Base-by-base conservation (phyloP, 2,329 filamentous ascomycete species). In the Sporothrix protearum region DNA sequence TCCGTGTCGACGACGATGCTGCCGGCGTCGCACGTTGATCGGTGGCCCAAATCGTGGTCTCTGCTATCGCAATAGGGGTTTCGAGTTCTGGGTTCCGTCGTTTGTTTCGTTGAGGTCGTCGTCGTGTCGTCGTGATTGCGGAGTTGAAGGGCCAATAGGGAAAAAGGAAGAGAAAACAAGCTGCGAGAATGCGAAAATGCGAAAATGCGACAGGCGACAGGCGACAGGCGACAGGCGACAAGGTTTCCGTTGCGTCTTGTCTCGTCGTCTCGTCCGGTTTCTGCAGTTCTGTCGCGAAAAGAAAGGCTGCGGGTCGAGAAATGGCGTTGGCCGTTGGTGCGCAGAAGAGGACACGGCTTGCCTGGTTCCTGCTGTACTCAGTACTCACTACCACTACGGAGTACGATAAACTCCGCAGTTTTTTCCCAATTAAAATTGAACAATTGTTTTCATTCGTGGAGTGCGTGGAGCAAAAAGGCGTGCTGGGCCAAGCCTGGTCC, bases 281-380 rank as follows among this genome's bases (percentile, higher is more conserved):
- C 36, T 45, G 59, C 36, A 61, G 39, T 22, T 22, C 59, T 16
- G 51, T 49, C 63, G 70, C 61, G 68, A 42, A 42, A 57, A 68
- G 42, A 45, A 68, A 57, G 66, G 66, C 49, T 30, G 47, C 30
- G 30, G 47, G 47, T 36, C 36, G 64, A n/a, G 47, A 51, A 25
- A 28, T 39, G 30, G 30, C 33, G 57, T 42, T 53, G 22, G 9
- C 49, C 1, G 19, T 51, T 61, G 63, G 22, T 57, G 30, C 49
- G 33, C 67, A n/a, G 51, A 69, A 69, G 51, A 69, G 67, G 67
- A 69, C 67, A 69, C 67, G 67, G 67, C 67, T 69, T 36, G 49
- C 51, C 66, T 45, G 42, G n/a, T 22, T 55, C 28, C 49, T 22
- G 16, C n/a, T n/a, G n/a, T n/a, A n/a, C n/a, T n/a, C n/a, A n/a